Conservation (phyloP, 2,329 filamentous ascomycete genomes). For the Macrophomina pseudophaseolina region DNA sequence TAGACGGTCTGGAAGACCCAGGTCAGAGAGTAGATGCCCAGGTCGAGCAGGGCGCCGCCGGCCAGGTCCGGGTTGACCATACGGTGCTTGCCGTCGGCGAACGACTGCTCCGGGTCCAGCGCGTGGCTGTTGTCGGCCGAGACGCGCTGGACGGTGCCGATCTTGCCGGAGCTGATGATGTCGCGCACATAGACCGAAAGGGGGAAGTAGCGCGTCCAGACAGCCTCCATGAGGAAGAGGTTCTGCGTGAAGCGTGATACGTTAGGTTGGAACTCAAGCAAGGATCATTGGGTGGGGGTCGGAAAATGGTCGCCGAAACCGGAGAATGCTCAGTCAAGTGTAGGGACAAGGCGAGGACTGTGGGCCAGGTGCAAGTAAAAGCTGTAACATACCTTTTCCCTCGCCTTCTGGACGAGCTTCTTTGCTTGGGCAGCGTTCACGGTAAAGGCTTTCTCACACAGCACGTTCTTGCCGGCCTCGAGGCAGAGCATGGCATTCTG, state of each 20-base stretch:
- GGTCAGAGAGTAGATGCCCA: slow-evolving; percentile 86
- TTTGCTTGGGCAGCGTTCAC: slow-evolving; percentile 79
- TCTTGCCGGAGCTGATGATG: slow-evolving; percentile 60
- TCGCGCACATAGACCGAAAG: slow-evolving; percentile 77
- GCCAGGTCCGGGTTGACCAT: slow-evolving; percentile 86
- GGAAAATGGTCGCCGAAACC: neutral
- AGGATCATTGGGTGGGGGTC: neutral
- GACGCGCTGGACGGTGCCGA: slow-evolving; percentile 63
- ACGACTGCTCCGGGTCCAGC: slow-evolving; percentile 64
- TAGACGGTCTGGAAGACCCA: slow-evolving; percentile 93
- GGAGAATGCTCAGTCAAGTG: neutral
- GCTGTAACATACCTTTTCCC: slow-evolving; percentile 58
- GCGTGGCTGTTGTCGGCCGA: slow-evolving; percentile 65
- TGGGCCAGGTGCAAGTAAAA: neutral
- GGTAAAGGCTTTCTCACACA: slow-evolving; percentile 91
- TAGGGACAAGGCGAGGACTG: neutral
- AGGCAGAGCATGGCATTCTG: slow-evolving; percentile 87
- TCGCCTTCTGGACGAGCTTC: slow-evolving; percentile 73
- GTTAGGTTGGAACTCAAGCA: neutral
- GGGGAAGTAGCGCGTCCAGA: slow-evolving; percentile 90
- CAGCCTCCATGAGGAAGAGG: slow-evolving; percentile 61
- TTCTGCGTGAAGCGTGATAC: slow-evolving; percentile 38
- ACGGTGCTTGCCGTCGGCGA: slow-evolving; percentile 61
- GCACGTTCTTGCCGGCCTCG: slow-evolving; percentile 81
- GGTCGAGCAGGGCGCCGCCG: slow-evolving; percentile 80